Evolutionary conservation across 371 early-diverging fungal genomes (phyloP), one percentile per base, ranked within the genome.

Genomic region (Mucor irregularis): DNA sequence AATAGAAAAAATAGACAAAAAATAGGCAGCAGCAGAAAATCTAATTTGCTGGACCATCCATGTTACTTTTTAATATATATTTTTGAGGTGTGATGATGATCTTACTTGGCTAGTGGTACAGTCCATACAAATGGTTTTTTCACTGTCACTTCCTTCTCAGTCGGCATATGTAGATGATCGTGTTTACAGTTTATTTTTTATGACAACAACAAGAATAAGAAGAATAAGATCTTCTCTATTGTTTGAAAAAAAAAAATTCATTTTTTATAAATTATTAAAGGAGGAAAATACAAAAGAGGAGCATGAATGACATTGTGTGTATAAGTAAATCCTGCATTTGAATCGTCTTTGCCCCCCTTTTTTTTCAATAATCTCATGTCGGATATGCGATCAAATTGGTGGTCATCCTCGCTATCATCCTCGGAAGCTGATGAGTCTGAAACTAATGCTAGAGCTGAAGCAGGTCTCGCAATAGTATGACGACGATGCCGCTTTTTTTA

Each of bases 371-470:
- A n/a, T n/a, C n/a, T n/a, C n/a, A 68, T 67, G 28, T 54, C 73
- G 8, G 67, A 62, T 44, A 66, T 62, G 30, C 58, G 49, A 50
- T 66, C 67, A 17, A 66, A 46, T 34, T 63, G 45, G 9, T 62
- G 33, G 9, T 58, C 34, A 9, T 62, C 55, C 7, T 61, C 61
- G 17, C 44, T 31, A 17, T 52, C 52, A 14, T 42, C 69, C 4
- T 54, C 22, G 16, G 49, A 22, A 17, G 39, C 44, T 10, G 34
- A 29, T 10, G 35, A 42, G 19, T 46, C 49, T 29, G 53, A 22
- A 25, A 53, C n/a, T 13, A 63, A 33, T 30, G 35, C 49, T 17
- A 58, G 7, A 19, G 58, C 58, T 13, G 63, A 57, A 28, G 39
- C 57, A 29, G 63, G 58, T 19, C 53, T 43, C 7, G 53, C 53